These are phyloP conservation scores for Phylloporus sp. DNA, from an alignment of 768 basidiomycete genomes.

Conservation along the genomic window DNA sequence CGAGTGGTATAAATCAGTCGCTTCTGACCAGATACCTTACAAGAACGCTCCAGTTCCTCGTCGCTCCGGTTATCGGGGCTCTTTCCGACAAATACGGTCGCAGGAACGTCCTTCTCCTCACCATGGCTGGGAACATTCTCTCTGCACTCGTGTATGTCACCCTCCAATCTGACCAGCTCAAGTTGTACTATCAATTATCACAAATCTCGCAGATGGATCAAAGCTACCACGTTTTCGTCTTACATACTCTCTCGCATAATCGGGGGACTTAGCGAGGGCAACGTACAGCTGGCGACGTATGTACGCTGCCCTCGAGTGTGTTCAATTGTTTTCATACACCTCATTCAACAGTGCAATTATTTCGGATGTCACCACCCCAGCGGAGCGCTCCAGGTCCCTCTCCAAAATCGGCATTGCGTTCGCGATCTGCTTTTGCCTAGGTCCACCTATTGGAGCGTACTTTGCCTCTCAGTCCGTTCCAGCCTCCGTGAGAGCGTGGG, in stretches of 20 bases:
- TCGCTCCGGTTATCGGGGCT: constrained; percentile 76
- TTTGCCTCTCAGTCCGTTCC: constrained; percentile 86
- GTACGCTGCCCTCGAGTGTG: constrained; percentile 24
- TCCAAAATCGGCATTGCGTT: constrained; percentile 96
- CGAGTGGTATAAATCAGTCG: constrained; percentile 32
- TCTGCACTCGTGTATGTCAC: constrained; percentile 75
- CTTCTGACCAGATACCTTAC: constrained; percentile 27
- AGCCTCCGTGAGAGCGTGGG: constrained; percentile 47
- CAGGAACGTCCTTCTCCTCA: constrained; percentile 72
- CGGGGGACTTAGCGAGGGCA: constrained; percentile 93
- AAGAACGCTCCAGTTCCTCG: constrained; percentile 78
- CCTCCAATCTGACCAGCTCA: not conserved
- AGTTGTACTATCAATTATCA: not conserved
- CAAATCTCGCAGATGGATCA: constrained; percentile 71
- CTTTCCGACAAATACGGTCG: constrained; percentile 90
- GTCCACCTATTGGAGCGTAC: constrained; percentile 93
- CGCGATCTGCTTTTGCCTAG: constrained; percentile 88
- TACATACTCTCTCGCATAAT: constrained; percentile 88
- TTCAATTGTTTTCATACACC: not conserved
- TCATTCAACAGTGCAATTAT: constrained; percentile 69
- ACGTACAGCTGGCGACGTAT: constrained; percentile 93
- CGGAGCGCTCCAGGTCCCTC: constrained; percentile 77
- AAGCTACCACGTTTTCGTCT: constrained; percentile 84
- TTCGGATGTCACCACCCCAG: constrained; percentile 80
- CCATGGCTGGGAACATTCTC: constrained; percentile 90